Conservation (phyloP, 331 rosid species). For the Stylosanthes scabra region DNA sequence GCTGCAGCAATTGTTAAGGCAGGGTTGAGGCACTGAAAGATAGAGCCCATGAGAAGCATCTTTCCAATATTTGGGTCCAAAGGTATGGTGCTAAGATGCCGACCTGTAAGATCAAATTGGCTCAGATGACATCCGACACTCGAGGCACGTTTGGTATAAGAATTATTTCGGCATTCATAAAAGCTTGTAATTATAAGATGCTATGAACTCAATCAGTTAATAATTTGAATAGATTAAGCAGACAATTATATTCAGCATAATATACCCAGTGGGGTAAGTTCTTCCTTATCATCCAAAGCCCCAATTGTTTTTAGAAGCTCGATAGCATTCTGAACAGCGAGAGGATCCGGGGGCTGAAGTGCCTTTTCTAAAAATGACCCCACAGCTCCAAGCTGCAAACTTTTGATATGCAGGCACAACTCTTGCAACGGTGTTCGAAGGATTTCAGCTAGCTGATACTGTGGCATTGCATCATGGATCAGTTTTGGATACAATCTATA, state of each 20-base stretch:
- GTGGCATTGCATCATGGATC: conserved; percentile 87
- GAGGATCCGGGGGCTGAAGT: conserved; percentile 96
- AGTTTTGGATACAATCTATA: conserved; percentile 88
- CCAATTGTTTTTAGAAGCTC: conserved; percentile 96
- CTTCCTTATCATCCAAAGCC: conserved; percentile 84
- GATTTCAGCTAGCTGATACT: conserved; percentile 93
- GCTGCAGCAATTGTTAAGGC: conserved; percentile 97
- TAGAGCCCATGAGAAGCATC: conserved; percentile 98
- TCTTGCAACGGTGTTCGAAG: conserved; percentile 98
- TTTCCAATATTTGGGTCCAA: conserved; percentile 99
- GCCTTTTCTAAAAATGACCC: conserved; percentile 94
- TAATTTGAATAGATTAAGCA: conserved; percentile 18
- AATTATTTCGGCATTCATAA: not conserved
- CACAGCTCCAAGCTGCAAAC: conserved; percentile 91
- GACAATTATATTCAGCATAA: conserved; percentile 35
- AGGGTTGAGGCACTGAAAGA: conserved; percentile 96
- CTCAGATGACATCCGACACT: conserved; percentile 38
- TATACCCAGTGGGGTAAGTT: conserved; percentile 93
- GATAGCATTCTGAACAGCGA: conserved; percentile 92
- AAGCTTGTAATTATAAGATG: not conserved
- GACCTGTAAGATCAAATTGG: conserved; percentile 60
- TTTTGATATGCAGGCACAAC: conserved; percentile 91
- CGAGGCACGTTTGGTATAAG: not conserved
- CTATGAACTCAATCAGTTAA: not conserved
- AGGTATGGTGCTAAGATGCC: conserved; percentile 88